Percentiles rank a stretch among this genome's conserved stretches.
These are phyloP conservation scores for Didymella lethalis DNA, from an alignment of 2,329 filamentous ascomycete genomes.

Conservation along the genomic window DNA sequence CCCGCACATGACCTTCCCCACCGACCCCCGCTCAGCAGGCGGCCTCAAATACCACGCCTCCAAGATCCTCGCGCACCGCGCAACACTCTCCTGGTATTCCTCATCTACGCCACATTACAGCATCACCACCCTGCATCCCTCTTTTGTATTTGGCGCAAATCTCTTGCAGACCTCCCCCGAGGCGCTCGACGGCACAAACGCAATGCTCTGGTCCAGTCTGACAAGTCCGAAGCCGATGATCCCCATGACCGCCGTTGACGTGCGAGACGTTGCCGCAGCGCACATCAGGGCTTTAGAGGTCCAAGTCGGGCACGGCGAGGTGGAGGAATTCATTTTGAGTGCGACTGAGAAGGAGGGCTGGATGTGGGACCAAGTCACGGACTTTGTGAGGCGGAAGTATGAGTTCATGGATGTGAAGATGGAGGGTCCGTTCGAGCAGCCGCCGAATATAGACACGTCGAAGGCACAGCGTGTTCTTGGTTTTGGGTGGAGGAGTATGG, in stretches of 20 bases:
- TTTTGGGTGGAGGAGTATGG: constrained; percentile 24
- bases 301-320: not conserved
- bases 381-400: constrained; percentile 28
- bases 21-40: constrained; percentile 8
- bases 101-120: constrained; percentile 31
- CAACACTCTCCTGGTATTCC: constrained; percentile 29
- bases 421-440: constrained; percentile 8
- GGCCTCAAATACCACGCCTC: constrained; percentile 29
- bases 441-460: constrained; percentile 16
- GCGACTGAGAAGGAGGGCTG: constrained; percentile 12
- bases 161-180: constrained; percentile 27
- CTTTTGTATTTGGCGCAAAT: constrained; percentile 36
- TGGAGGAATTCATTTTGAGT: constrained; percentile 12
- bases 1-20: constrained; percentile 15
- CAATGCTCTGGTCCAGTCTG: constrained; percentile 25
- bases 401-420: constrained; percentile 22
- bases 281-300: constrained; percentile 31
- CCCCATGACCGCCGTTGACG: constrained; percentile 29
- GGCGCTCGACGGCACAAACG: constrained; percentile 30
- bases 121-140: constrained; percentile 36
- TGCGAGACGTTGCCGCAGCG: constrained; percentile 38
- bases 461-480: constrained; percentile 28
- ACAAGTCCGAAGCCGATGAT: constrained; percentile 21
- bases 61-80: constrained; percentile 42
- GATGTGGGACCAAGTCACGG: constrained; percentile 26